A percentile compares a stretch with the other conserved stretches of the same genome.
Conservation (phyloP, 345 rosid genomes). For the Populus alba region DNA sequence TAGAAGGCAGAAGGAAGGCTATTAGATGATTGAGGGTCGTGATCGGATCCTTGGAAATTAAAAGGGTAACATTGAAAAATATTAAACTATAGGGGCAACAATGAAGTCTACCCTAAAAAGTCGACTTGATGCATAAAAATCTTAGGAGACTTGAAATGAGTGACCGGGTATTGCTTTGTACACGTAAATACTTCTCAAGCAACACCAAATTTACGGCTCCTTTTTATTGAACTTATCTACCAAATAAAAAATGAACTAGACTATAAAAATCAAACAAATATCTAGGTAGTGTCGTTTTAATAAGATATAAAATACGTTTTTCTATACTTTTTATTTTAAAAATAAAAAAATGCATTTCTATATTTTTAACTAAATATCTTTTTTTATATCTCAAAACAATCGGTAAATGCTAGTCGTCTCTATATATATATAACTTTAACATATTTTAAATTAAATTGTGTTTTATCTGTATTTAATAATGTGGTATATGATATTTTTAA, state of each 20-base stretch:
- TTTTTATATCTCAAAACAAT: too few relatives aligned
- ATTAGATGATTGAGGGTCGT: too few relatives aligned
- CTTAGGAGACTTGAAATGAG: neutral
- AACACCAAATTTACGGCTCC: constrained; percentile 30
- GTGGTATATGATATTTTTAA: too few relatives aligned
- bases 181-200: constrained; percentile 47
- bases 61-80: neutral
- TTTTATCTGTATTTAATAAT: too few relatives aligned
- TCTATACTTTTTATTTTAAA: too few relatives aligned
- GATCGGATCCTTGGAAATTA: neutral
- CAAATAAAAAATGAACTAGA: constrained; percentile 2
- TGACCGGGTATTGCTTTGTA: constrained; percentile 33
- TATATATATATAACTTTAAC: too few relatives aligned
- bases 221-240: constrained; percentile 12
- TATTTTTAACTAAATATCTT: too few relatives aligned
- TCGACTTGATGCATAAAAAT: constrained; percentile 1
- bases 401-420: too few relatives aligned
- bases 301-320: too few relatives aligned
- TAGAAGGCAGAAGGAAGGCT: too few relatives aligned
- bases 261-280: neutral
- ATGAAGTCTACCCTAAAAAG: neutral
- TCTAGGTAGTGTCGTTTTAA: neutral
- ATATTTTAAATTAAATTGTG: too few relatives aligned
- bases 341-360: too few relatives aligned
- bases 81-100: neutral